phyloP scores from a whole-genome alignment of 83 land plant genomes.

The Thuja plicata region DNA sequence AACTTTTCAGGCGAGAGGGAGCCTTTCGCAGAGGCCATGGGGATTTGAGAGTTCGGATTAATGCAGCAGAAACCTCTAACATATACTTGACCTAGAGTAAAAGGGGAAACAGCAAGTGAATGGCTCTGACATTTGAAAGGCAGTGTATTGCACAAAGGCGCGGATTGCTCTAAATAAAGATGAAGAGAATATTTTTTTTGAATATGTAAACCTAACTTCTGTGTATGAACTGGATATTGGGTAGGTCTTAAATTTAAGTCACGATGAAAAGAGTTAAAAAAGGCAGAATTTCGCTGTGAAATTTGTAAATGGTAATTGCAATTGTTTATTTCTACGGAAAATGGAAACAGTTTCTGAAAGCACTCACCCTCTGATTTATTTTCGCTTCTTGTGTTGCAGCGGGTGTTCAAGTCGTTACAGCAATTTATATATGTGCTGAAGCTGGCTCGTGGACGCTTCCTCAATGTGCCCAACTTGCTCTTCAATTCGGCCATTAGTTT shows the following conservation, averaged over 20 bases:
- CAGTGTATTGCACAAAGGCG: background rate
- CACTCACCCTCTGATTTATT: background rate
- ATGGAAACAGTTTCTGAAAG: background rate
- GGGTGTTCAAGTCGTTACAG: background rate
- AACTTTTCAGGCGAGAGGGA: background rate
- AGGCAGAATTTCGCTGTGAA: background rate
- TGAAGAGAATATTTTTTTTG: background rate
- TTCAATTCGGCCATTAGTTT: background rate
- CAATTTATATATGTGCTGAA: background rate
- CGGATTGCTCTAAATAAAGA: background rate
- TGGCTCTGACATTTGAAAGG: background rate
- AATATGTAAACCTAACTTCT: background rate
- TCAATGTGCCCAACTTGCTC: background rate
- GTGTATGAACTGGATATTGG: background rate
- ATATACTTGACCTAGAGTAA: background rate
- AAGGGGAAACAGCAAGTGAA: background rate
- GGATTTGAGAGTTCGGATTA: background rate
- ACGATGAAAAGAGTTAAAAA: background rate
- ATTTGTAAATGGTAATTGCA: background rate
- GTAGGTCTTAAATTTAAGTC: constrained; percentile 1
- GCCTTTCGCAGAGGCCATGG: background rate
- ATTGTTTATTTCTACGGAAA: background rate
- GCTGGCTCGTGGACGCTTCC: background rate
- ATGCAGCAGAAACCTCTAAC: background rate
- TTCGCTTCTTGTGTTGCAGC: background rate